Base-by-base conservation (phyloP, 106 monocot species). In the Dioscorea zingiberensis region DNA sequence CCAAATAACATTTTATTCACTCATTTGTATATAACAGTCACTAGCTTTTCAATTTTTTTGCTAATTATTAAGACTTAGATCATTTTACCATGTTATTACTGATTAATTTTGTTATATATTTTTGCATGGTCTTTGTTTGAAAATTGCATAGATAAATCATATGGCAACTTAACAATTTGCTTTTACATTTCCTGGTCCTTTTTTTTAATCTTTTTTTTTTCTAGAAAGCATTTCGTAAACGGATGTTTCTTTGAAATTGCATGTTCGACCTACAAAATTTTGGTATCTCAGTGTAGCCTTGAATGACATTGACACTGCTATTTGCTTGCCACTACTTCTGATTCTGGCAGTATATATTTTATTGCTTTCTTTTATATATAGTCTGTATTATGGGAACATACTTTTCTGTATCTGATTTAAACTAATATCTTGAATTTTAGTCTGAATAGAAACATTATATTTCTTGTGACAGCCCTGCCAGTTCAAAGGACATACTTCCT, bases 401-500 rank as follows among this genome's bases (percentile, higher is more conserved):
- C 38, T 8, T 38, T 6, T 8, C 38, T 2, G 6, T 0, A 38
- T 38, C 0, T 30, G 30, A 30, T 30, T 30, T 38, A 38, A 38
- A 38, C 4, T 38, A 38, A 38, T 38, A 38, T 8, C 38, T 38
- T 38, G 4, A 38, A 8, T 2, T 6, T 38, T 38, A 38, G 1
- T 38, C 38, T 38, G 38, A 38, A 8, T 6, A 38, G 6, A 10
- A 38, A 15, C 13, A 9, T 26, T 54, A 18, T 27, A 6, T 64
- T 76, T 48, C 56, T 48, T 59, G 75, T 26, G 32, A 53, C 73
- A 90, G 90, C 56, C 80, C 80, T 53, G 59, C 47, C 21, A 68
- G 63, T 54, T 66, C 78, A 59, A 78, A 70, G 44, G 29, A 73
- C 77, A 54, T 83, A n/a, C 59, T 90, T 47, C 74, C 80, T 18